A percentile compares a stretch with the other conserved stretches of the same genome.
These are phyloP conservation scores for Aspergillus chevalieri DNA, from an alignment of 2,329 filamentous ascomycete species.

Conservation along the genomic window DNA sequence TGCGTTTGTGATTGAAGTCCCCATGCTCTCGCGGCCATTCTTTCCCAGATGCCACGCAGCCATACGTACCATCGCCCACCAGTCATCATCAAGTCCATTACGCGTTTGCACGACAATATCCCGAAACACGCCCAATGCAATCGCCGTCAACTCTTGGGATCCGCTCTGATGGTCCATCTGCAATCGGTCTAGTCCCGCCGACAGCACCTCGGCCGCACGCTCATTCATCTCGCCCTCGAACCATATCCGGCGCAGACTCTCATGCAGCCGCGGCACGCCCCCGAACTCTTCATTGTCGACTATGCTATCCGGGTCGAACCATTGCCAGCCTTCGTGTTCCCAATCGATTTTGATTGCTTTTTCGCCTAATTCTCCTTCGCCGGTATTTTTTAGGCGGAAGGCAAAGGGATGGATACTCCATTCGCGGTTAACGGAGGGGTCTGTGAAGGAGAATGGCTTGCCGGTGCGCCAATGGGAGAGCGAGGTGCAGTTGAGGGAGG, in stretches of 20 bases:
- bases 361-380: slow-evolving; percentile 29
- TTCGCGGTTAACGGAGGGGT: slow-evolving; percentile 48
- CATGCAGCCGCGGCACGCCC: slow-evolving; percentile 52
- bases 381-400: slow-evolving; percentile 40
- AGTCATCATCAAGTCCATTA: slow-evolving; percentile 25
- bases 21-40: slow-evolving; percentile 62
- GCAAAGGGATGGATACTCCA: slow-evolving; percentile 62
- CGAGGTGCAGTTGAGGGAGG: slow-evolving; percentile 44
- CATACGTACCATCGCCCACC: slow-evolving; percentile 54
- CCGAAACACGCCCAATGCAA: slow-evolving; percentile 47
- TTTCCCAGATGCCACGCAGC: slow-evolving; percentile 60
- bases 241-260: slow-evolving; percentile 56
- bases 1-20: slow-evolving; percentile 49
- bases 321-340: slow-evolving; percentile 56
- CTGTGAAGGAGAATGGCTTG: slow-evolving; percentile 53
- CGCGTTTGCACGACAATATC: slow-evolving; percentile 35
- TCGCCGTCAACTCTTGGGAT: slow-evolving; percentile 52
- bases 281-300: slow-evolving; percentile 42
- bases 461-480: slow-evolving; percentile 52
- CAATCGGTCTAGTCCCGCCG: slow-evolving; percentile 45
- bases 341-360: slow-evolving; percentile 52
- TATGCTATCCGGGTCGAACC: slow-evolving; percentile 51
- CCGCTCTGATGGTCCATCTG: slow-evolving; percentile 54
- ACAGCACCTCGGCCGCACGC: slow-evolving; percentile 42
- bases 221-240: slow-evolving; percentile 49